phyloP scores from a whole-genome alignment of 768 basidiomycete genomes.

The Leucosporidium scottii region DNA sequence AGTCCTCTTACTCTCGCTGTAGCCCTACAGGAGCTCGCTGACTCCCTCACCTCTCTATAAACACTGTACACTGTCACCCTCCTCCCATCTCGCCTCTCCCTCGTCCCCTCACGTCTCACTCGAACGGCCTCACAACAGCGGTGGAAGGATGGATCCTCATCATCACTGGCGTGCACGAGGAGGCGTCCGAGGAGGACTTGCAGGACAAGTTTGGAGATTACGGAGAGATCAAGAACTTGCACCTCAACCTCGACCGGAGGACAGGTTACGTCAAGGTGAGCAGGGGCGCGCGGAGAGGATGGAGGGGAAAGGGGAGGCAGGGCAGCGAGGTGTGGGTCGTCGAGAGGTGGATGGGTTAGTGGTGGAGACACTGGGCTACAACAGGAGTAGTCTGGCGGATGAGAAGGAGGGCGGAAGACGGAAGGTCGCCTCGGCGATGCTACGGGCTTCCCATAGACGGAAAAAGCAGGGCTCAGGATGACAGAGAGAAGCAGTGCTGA shows the following conservation, averaged over 20 bases:
- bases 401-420: neutral
- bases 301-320: neutral
- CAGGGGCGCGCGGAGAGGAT: no score
- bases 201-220: conserved; percentile 93
- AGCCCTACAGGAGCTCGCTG: no score
- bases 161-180: conserved; percentile 93
- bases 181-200: conserved; percentile 94
- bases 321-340: neutral
- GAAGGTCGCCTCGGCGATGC: no score
- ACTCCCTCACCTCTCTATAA: no score
- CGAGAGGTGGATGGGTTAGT: neutral
- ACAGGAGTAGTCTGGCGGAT: neutral
- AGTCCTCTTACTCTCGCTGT: no score
- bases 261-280: conserved; percentile 96
- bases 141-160: conserved; percentile 50
- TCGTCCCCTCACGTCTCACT: no score
- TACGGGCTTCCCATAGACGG: neutral
- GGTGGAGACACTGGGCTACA: neutral
- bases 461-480: neutral
- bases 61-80: no score
- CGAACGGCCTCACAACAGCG: no score
- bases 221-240: conserved; percentile 95
- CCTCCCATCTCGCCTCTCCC: no score
- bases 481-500: neutral
- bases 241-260: conserved; percentile 90